Conservation (phyloP, 2,329 filamentous ascomycete genomes). For the Cyanodermella asteris region DNA sequence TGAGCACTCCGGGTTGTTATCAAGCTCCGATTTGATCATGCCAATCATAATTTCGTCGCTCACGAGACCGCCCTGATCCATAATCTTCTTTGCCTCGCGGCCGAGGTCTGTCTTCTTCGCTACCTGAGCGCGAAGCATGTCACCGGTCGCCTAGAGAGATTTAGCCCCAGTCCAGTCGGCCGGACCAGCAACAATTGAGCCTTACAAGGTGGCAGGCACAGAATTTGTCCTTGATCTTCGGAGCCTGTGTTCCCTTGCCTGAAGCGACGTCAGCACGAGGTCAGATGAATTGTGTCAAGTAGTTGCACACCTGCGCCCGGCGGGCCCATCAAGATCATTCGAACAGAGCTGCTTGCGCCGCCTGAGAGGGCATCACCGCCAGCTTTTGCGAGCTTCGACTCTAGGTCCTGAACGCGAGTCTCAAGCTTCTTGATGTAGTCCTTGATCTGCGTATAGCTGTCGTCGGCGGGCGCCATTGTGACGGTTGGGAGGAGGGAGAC, state of each 20-base stretch:
- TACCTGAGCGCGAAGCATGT: conserved; percentile 97
- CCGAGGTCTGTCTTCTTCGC: conserved; percentile 91
- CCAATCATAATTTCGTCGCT: conserved; percentile 98
- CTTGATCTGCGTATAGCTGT: conserved; percentile 60
- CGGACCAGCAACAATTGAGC: not conserved
- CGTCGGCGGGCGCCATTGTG: conserved; percentile 72
- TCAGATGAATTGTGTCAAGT: conserved; percentile 3
- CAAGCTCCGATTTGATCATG: conserved; percentile 97
- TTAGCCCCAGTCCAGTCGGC: not conserved
- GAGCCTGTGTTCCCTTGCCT: conserved; percentile 98
- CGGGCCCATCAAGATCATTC: conserved; percentile 95
- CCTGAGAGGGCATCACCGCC: conserved; percentile 23
- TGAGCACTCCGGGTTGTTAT: conserved; percentile 72
- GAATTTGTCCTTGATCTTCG: conserved; percentile 95
- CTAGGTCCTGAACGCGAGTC: conserved; percentile 64
- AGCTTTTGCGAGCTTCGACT: conserved; percentile 39
- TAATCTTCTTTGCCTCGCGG: conserved; percentile 98
- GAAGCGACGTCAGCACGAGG: conserved; percentile 9
- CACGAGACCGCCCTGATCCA: conserved; percentile 93
- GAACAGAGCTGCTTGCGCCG: conserved; percentile 40
- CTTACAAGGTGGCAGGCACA: conserved; percentile 84
- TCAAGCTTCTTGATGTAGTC: conserved; percentile 68
- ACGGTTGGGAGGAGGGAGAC: conserved; percentile 8
- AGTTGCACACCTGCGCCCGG: conserved; percentile 68
- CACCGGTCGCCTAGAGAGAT: conserved; percentile 66